Conservation (phyloP, 371 early-diverging fungal genomes). For the Mucor velutinosus region DNA sequence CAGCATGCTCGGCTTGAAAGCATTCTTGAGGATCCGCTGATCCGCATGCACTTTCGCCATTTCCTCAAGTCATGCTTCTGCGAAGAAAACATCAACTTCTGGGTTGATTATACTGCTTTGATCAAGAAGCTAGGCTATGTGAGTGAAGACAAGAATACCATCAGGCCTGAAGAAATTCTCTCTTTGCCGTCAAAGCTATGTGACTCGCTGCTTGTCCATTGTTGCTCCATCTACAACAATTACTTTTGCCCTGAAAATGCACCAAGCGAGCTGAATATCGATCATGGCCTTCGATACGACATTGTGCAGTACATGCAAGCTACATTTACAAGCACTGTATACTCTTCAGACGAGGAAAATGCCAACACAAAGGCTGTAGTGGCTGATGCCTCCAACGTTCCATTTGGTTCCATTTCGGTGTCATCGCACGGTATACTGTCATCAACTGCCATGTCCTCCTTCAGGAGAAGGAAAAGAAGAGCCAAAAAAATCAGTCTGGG, state of each 20-base stretch:
- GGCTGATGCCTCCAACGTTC: conserved; percentile 14
- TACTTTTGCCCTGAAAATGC: conserved; percentile 55
- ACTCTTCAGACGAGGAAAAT: background rate
- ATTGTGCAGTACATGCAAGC: conserved; percentile 38
- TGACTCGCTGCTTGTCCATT: conserved; percentile 42
- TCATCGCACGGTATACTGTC: conserved; percentile 15
- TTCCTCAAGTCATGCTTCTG: conserved; percentile 66
- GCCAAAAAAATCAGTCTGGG: background rate
- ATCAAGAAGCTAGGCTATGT: conserved; percentile 24
- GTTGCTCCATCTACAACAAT: conserved; percentile 57
- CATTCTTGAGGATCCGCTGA: conserved; percentile 57
- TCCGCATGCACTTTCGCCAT: conserved; percentile 61
- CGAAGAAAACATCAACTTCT: conserved; percentile 66
- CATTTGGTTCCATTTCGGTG: conserved; percentile 22
- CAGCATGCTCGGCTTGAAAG: conserved; percentile 40
- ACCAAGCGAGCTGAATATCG: conserved; percentile 59
- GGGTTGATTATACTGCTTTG: conserved; percentile 50
- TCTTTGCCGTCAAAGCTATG: background rate
- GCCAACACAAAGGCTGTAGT: background rate
- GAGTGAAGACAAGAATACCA: conserved; percentile 9
- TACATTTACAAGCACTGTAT: background rate
- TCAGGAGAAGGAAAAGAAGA: background rate
- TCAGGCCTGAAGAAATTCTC: background rate
- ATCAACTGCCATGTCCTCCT: background rate
- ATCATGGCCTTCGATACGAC: conserved; percentile 43